Percentiles rank a stretch among this genome's conserved stretches.
Evolutionary conservation across 495 filamentous ascomycete genomes (phyloP).

Genomic region (Aspergillus saccharolyticus): DNA sequence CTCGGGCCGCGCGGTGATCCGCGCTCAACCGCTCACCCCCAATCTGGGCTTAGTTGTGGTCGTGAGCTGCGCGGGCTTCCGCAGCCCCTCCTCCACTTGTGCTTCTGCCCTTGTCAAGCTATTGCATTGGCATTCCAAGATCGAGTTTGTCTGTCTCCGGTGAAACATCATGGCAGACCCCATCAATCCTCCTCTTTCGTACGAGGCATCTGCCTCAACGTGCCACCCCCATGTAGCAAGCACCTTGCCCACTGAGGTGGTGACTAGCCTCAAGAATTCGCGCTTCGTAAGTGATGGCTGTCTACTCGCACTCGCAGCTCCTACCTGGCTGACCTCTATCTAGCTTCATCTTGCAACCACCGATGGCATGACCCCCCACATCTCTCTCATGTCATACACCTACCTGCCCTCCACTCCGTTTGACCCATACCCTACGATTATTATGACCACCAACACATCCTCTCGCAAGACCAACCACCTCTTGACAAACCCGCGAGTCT

Average conservation of each 20-base stretch:
- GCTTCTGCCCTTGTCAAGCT: background rate
- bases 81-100: constrained; percentile 7
- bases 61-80: background rate
- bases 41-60: constrained; percentile 6
- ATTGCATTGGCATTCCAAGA: too few species aligned
- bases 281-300: constrained; percentile 64
- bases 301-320: background rate
- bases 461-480: constrained; percentile 89
- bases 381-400: constrained; percentile 98
- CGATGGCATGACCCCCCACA: constrained; percentile 75
- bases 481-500: constrained; percentile 80
- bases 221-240: constrained; percentile 63
- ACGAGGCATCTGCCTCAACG: constrained; percentile 68
- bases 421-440: constrained; percentile 65
- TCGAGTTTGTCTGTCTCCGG: too few species aligned
- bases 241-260: constrained; percentile 74
- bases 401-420: constrained; percentile 85
- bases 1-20: constrained; percentile 4
- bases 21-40: constrained; percentile 1
- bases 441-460: constrained; percentile 89
- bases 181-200: constrained; percentile 57
- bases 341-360: constrained; percentile 95
- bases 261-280: constrained; percentile 87
- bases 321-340: background rate
- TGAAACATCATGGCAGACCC: constrained; percentile 43